A percentile compares a stretch with the other conserved stretches of the same genome.
phyloP scores from a whole-genome alignment of 768 basidiomycete genomes.

The Pulveroboletus sp. region DNA sequence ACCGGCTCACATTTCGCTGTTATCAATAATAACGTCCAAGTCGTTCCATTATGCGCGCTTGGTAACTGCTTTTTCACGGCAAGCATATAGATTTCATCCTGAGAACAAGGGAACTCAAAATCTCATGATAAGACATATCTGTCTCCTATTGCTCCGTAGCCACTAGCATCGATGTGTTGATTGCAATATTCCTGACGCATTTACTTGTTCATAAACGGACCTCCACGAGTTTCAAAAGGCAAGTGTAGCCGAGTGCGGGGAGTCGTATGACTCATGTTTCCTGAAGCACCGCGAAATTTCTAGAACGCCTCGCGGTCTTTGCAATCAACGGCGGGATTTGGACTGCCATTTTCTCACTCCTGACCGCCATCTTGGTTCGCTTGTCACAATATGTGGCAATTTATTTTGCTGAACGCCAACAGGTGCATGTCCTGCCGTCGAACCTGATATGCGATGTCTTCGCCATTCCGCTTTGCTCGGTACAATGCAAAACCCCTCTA shows the following conservation, averaged over 20 bases:
- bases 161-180: not conserved
- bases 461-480: not conserved
- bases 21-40: not conserved
- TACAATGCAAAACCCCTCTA: not conserved
- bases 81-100: not conserved
- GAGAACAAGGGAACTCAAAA: not conserved
- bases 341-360: conserved; percentile 1
- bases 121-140: not conserved
- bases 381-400: not conserved
- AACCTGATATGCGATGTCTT: not conserved
- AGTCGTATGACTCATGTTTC: not conserved
- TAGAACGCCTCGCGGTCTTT: conserved; percentile 1
- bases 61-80: not conserved
- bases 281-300: not conserved
- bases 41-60: not conserved
- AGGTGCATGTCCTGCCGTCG: not conserved
- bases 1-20: not conserved
- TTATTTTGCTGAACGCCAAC: not conserved
- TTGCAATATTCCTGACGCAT: conserved; percentile 1
- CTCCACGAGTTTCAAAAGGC: not conserved
- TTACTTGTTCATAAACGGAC: not conserved
- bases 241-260: no score
- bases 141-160: conserved; percentile 1
- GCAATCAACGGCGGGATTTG: conserved; percentile 2
- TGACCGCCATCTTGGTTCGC: conserved; percentile 1